phyloP scores from a whole-genome alignment of 2,329 filamentous ascomycete species.

The Aureobasidium melanogenum region DNA sequence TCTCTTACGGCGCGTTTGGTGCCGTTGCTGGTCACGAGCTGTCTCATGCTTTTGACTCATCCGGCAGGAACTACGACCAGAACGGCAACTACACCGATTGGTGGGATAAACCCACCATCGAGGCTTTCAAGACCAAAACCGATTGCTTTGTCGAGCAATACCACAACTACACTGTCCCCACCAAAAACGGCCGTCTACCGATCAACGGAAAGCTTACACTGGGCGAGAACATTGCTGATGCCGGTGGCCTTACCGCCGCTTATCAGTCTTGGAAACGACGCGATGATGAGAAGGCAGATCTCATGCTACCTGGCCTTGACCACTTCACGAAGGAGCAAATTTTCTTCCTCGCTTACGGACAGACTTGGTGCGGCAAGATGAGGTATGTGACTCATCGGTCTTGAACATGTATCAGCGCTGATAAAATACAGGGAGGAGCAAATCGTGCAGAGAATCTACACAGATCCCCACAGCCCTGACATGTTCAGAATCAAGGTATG shows the following conservation, averaged over 20 bases:
- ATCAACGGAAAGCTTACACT: constrained; percentile 57
- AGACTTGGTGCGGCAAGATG: constrained; percentile 56
- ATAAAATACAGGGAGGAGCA: constrained; percentile 48
- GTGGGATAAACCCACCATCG: constrained; percentile 55
- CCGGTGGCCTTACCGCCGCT: constrained; percentile 54
- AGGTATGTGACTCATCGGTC: too few species aligned
- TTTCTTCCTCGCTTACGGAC: constrained; percentile 47
- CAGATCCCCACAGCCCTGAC: constrained; percentile 57
- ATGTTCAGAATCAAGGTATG: constrained; percentile 41
- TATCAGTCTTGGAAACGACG: constrained; percentile 58
- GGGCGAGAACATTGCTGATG: constrained; percentile 64
- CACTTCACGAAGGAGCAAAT: constrained; percentile 58
- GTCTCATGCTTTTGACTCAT: constrained; percentile 61
- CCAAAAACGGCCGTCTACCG: constrained; percentile 47
- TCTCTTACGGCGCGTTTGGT: constrained; percentile 62
- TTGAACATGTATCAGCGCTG: too few species aligned
- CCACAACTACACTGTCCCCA: constrained; percentile 49
- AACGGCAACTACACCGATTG: constrained; percentile 57
- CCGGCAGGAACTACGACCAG: constrained; percentile 55
- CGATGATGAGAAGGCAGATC: constrained; percentile 42
- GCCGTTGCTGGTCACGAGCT: constrained; percentile 61
- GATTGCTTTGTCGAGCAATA: constrained; percentile 64
- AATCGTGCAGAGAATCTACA: constrained; percentile 49
- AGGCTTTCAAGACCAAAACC: constrained; percentile 49
- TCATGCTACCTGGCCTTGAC: constrained; percentile 51